phyloP scores from a whole-genome alignment of 2,329 filamentous ascomycete species.

The Alternaria triticimaculans region DNA sequence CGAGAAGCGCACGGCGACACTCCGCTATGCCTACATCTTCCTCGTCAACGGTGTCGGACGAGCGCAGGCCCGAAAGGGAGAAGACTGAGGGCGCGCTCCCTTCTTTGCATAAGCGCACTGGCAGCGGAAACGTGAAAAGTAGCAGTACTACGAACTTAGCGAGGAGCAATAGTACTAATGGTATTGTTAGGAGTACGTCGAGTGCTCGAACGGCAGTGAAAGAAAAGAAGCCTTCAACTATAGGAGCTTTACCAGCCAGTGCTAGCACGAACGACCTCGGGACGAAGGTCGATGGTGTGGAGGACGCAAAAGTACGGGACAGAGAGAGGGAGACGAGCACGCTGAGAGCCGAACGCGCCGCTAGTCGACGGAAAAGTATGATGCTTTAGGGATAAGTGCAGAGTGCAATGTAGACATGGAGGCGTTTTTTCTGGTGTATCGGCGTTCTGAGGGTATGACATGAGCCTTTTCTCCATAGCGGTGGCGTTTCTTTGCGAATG shows the following conservation, averaged over 20 bases:
- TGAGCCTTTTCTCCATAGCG: slow-evolving; percentile 8
- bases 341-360: slow-evolving; percentile 44
- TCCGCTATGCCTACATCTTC: slow-evolving; percentile 35
- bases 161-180: slow-evolving; percentile 20
- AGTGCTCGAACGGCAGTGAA: slow-evolving; percentile 21
- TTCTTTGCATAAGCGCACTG: slow-evolving; percentile 35
- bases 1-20: slow-evolving; percentile 41
- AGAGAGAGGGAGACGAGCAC: slow-evolving; percentile 23
- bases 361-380: slow-evolving; percentile 53
- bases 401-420: slow-evolving; percentile 3
- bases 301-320: slow-evolving; percentile 11
- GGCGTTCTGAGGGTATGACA: background rate
- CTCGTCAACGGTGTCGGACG: slow-evolving; percentile 11
- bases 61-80: slow-evolving; percentile 21
- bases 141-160: slow-evolving; percentile 19
- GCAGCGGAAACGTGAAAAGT: slow-evolving; percentile 32
- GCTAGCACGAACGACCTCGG: slow-evolving; percentile 19
- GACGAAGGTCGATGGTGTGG: slow-evolving; percentile 13
- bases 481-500: slow-evolving; percentile 13
- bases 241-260: slow-evolving; percentile 8
- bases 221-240: slow-evolving; percentile 20
- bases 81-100: slow-evolving; percentile 27
- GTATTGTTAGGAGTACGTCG: slow-evolving; percentile 12
- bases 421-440: background rate
- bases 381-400: slow-evolving; percentile 41